Conservation (phyloP, 1,284 basidiomycete genomes). For the Amylostereum areolatum region DNA sequence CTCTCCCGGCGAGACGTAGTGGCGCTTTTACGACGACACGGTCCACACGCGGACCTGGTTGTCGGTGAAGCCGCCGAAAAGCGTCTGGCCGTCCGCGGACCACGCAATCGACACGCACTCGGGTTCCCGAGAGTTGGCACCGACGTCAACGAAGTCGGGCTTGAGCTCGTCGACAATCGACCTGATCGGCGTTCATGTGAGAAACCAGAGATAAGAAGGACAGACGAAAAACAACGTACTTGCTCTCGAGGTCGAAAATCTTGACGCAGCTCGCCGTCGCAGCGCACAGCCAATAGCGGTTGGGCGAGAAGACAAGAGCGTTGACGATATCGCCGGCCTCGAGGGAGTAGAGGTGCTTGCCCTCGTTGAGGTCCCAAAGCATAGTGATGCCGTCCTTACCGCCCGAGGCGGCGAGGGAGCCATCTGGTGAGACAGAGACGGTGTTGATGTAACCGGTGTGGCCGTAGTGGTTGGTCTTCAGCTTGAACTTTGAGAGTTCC, state of each 20-base stretch:
- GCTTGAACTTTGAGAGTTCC: conserved; percentile 99
- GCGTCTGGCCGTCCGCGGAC: conserved; percentile 96
- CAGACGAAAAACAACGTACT: conserved; percentile 49
- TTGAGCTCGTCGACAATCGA: conserved; percentile 99
- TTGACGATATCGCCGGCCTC: conserved; percentile 99
- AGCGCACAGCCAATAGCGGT: conserved; percentile 99
- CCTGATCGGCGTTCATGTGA: conserved; percentile 36
- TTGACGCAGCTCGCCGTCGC: conserved; percentile 98
- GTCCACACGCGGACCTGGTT: conserved; percentile 91
- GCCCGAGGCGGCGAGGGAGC: conserved; percentile 97
- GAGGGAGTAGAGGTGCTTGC: conserved; percentile 99
- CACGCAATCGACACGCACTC: conserved; percentile 98
- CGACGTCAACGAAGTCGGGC: conserved; percentile 81
- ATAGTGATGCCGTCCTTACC: conserved; percentile 99
- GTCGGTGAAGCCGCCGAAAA: conserved; percentile 95
- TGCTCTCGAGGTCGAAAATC: conserved; percentile 98
- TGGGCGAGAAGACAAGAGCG: conserved; percentile 98
- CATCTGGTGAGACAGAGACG: conserved; percentile 97
- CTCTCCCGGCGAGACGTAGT: too few species aligned
- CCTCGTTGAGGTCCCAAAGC: conserved; percentile 99
- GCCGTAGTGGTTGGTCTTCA: conserved; percentile 99
- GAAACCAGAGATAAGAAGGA: neutral
- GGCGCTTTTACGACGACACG: conserved; percentile 59
- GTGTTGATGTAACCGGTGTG: conserved; percentile 99
- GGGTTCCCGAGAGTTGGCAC: conserved; percentile 79